A percentile compares a stretch with the other conserved stretches of the same genome.
Evolutionary conservation across 2,329 filamentous ascomycete genomes (phyloP).

Genomic region (Exophiala lecanii-corni): DNA sequence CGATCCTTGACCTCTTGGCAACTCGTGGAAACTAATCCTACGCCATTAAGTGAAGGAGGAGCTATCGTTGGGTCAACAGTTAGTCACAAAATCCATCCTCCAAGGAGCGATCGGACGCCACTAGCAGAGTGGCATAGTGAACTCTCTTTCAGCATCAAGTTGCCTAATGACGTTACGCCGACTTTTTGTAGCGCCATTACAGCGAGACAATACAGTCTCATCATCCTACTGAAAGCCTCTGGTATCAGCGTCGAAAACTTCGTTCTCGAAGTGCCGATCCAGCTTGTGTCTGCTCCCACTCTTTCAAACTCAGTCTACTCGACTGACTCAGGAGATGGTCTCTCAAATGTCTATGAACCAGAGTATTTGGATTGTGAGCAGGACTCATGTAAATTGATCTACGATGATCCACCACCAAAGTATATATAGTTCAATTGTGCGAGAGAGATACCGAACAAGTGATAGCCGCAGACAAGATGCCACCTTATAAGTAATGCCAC

Average conservation of each 20-base stretch:
- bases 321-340: background rate
- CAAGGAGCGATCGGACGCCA: background rate
- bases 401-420: background rate
- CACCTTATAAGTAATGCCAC: too few relatives aligned
- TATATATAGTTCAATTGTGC: slow-evolving; percentile 1
- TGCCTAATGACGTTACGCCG: background rate
- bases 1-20: slow-evolving; percentile 4
- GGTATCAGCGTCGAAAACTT: slow-evolving; percentile 3
- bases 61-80: background rate
- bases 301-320: too few relatives aligned
- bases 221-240: slow-evolving; percentile 1
- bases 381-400: background rate
- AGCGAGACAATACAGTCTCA: slow-evolving; percentile 4
- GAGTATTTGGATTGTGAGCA: background rate
- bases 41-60: background rate
- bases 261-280: slow-evolving; percentile 7
- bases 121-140: background rate
- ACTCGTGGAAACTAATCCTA: background rate
- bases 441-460: too few relatives aligned
- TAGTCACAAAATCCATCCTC: background rate
- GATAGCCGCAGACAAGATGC: too few relatives aligned
- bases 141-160: background rate
- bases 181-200: slow-evolving; percentile 5
- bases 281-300: slow-evolving; percentile 1
- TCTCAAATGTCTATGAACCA: background rate